Conservation (phyloP, 176 grass and related monocot genomes). For the Elymus sibiricus region DNA sequence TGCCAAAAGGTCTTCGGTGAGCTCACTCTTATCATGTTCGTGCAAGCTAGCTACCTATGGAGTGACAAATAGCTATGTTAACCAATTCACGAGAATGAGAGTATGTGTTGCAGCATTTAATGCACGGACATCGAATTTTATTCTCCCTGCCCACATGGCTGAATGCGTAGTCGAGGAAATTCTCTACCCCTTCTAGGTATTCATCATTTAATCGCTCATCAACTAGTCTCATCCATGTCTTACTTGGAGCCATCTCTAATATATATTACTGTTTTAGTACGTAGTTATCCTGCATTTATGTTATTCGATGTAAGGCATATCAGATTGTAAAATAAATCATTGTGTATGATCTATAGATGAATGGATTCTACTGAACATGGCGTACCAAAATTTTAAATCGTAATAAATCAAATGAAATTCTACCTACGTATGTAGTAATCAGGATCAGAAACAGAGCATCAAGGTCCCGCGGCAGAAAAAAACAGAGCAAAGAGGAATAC, state of each 20-base stretch:
- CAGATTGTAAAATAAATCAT: neutral
- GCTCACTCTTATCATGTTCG: too few species aligned
- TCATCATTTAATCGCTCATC: neutral
- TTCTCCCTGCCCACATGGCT: neutral
- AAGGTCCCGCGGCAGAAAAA: neutral
- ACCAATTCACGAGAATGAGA: neutral
- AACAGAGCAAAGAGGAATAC: neutral
- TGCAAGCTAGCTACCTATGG: too few species aligned
- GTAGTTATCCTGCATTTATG: neutral
- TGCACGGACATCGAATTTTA: neutral
- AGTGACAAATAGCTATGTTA: too few species aligned
- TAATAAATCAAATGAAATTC: neutral
- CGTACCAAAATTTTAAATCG: neutral
- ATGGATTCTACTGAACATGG: neutral
- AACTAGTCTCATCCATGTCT: neutral
- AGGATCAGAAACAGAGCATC: neutral
- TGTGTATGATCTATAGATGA: neutral
- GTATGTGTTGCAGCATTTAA: constrained; percentile 19
- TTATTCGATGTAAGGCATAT: neutral
- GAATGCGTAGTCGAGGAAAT: constrained; percentile 4
- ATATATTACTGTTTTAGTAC: neutral
- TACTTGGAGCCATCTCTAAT: neutral
- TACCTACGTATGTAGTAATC: neutral
- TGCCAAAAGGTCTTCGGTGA: too few species aligned
- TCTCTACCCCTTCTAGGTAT: neutral